These are phyloP conservation scores for Didymellaceae sp. DNA, from an alignment of 2,329 filamentous ascomycete genomes.

Conservation along the genomic window DNA sequence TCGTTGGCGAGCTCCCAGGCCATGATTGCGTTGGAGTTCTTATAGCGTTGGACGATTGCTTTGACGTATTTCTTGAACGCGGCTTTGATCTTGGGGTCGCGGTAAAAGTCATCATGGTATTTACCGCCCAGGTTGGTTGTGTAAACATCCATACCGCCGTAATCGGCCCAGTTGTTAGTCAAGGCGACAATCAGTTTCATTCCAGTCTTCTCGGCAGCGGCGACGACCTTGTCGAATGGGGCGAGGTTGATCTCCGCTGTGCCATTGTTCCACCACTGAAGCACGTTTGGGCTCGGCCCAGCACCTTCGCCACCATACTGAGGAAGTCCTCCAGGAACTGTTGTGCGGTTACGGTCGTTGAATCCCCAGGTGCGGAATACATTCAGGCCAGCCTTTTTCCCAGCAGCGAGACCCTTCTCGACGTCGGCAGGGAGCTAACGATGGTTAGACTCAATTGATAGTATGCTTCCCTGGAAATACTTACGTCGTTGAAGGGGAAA, in stretches of 20 bases:
- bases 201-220: slow-evolving; percentile 56
- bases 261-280: slow-evolving; percentile 56
- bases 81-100: slow-evolving; percentile 57
- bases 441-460: background rate
- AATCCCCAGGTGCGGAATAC: slow-evolving; percentile 66
- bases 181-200: slow-evolving; percentile 62
- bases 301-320: slow-evolving; percentile 60
- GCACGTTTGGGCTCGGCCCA: slow-evolving; percentile 54
- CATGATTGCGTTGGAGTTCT: slow-evolving; percentile 57
- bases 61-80: slow-evolving; percentile 59
- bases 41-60: slow-evolving; percentile 59
- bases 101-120: slow-evolving; percentile 59
- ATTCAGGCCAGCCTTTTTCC: slow-evolving; percentile 57
- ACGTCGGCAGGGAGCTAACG: slow-evolving; percentile 56
- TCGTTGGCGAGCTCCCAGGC: slow-evolving; percentile 65
- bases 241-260: slow-evolving; percentile 53
- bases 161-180: slow-evolving; percentile 67
- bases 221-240: slow-evolving; percentile 60
- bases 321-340: slow-evolving; percentile 54
- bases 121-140: slow-evolving; percentile 61
- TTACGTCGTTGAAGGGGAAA: slow-evolving; percentile 61
- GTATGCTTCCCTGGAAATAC: background rate
- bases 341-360: slow-evolving; percentile 63
- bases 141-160: slow-evolving; percentile 66
- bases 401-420: slow-evolving; percentile 55